Evolutionary conservation across 495 filamentous ascomycete species (phyloP).

Genomic region (Neurospora pannonica): DNA sequence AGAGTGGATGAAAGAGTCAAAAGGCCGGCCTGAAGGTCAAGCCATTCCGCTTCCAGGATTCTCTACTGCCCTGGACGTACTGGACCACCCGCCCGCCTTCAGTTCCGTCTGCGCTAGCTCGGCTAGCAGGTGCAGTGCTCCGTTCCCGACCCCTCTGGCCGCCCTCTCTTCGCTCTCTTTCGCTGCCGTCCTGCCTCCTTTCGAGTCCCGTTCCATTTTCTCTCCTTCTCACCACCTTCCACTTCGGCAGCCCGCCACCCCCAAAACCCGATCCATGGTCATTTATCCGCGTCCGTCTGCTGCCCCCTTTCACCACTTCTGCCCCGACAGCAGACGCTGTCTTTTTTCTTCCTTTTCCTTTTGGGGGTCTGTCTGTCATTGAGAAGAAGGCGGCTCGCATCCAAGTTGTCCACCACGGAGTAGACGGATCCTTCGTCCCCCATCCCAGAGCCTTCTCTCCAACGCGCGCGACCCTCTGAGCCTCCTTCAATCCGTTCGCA

Average conservation of each 20-base stretch:
- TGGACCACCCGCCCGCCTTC: neutral
- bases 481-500: neutral
- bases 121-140: neutral
- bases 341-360: neutral
- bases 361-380: neutral
- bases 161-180: neutral
- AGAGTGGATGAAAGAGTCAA: neutral
- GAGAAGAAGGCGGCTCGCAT: neutral
- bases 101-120: neutral
- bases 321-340: neutral
- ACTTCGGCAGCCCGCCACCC: neutral
- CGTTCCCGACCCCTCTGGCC: neutral
- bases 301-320: neutral
- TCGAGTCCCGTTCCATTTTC: neutral
- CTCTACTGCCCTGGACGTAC: neutral
- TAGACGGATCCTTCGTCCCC: neutral
- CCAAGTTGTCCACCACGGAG: neutral
- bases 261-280: neutral
- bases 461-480: neutral
- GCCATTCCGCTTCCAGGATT: neutral
- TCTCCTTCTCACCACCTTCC: neutral
- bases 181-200: neutral
- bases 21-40: neutral
- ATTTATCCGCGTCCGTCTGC: neutral
- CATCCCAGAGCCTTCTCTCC: neutral